phyloP scores from a whole-genome alignment of 2,329 filamentous ascomycete species.

The Microcyclospora tardicrescens region DNA sequence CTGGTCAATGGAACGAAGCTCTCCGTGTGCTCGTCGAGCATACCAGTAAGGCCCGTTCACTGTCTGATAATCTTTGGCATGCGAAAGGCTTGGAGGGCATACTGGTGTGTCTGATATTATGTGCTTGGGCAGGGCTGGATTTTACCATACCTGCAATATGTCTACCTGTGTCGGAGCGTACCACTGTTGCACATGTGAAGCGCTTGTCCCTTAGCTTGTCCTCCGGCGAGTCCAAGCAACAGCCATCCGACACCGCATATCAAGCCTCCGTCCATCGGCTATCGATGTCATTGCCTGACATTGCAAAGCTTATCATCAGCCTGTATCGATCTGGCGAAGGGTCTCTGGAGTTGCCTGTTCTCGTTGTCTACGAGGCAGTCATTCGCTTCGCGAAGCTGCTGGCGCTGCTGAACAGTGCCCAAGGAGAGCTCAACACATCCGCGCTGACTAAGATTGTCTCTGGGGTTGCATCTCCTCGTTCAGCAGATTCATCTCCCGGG shows the following conservation, averaged over 20 bases:
- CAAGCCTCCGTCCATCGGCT: constrained; percentile 33
- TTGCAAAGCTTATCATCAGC: constrained; percentile 60
- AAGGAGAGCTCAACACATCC: constrained; percentile 48
- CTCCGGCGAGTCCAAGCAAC: not conserved
- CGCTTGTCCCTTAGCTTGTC: constrained; percentile 10
- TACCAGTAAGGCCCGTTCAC: constrained; percentile 59
- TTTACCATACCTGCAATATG: constrained; percentile 50
- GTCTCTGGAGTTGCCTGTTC: constrained; percentile 53
- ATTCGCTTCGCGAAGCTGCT: constrained; percentile 62
- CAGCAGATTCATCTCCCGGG: not conserved
- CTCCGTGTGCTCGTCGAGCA: constrained; percentile 72
- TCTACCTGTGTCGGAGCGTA: constrained; percentile 16
- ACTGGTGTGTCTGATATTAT: constrained; percentile 65
- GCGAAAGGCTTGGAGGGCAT: constrained; percentile 88
- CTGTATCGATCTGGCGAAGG: constrained; percentile 53
- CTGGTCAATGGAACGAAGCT: constrained; percentile 81
- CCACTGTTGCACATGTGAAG: constrained; percentile 9
- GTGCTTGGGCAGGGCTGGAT: constrained; percentile 71
- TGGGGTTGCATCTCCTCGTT: not conserved
- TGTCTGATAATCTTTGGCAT: constrained; percentile 93
- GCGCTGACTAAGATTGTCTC: constrained; percentile 31
- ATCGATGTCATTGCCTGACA: constrained; percentile 52
- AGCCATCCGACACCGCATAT: constrained; percentile 7
- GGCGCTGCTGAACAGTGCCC: constrained; percentile 51
- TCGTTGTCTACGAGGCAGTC: constrained; percentile 59